Evolutionary conservation across 306 rosid genomes (phyloP), one percentile per base, ranked within the genome.

Genomic region (Sechiopsis laciniata): DNA sequence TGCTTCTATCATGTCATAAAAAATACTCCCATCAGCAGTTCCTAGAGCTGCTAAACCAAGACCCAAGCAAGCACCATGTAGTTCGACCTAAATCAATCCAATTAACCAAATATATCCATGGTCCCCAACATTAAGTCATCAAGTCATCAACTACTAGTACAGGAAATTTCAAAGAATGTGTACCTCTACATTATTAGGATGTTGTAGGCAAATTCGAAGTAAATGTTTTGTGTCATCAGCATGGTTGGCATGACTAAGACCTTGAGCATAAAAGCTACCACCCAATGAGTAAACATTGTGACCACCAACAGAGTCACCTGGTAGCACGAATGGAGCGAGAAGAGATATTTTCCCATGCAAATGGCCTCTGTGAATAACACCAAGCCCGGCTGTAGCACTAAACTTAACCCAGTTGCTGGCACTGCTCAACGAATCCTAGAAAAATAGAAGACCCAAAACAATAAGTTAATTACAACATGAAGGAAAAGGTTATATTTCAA

Each of bases 361-460:
- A 84, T 94, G 98, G 58, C 98, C 98, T 77, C 97, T 85, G 67
- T 94, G 98, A 74, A 94, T 94, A 60, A 94, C 98, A 82, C 98
- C 98, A 26, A 94, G 88, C 61, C 98, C 98, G 16, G 97, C 98
- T 2, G 97, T 90, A 50, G 98, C 98, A 79, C 98, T 94, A 80
- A 94, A 94, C 74, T 94, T 94, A 5, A 96, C 98, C 98, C 98
- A 94, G 77, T 94, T 94, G 72, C 95, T 94, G 35, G 98, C 98
- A 80, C 98, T 89, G 90, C 98, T 94, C 84, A 94, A 78, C 97
- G 96, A 94, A 74, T 90, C 98, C 97, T 94, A 54, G 67, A 80
- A 73, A 82, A 15, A 7, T 22, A 70, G 50, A 55, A 60, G 5
- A n/a, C n/a, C n/a, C 35, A 53, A 22, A 62, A 65, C 20, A 20